Base-by-base conservation (phyloP, 1,284 basidiomycete species). In the Ganoderma boninense region DNA sequence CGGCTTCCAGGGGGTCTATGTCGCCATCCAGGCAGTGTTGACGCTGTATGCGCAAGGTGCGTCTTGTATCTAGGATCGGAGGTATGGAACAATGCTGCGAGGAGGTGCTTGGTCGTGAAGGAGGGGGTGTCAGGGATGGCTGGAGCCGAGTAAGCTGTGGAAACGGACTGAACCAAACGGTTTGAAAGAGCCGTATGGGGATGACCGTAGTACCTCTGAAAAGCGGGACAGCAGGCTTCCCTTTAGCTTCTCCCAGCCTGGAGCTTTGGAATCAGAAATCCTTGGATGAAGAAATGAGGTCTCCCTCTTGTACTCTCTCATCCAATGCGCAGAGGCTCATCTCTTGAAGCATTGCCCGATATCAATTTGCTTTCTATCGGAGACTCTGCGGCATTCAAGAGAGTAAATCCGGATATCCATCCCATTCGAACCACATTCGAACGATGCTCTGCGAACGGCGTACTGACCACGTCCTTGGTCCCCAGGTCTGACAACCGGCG, bases 1-100 rank as follows among this genome's bases (percentile, higher is more conserved):
- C 81, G 96, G 96, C 6, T 98, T 99, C 79, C 92, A 92, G 29
- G 95, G 96, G 0, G 96, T 99, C 69, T 99, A 99, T 81, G 92
- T 99, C 1, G 97, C 97, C 29, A 99, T 99, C 76, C 98, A 99
- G 86, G 98, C 97, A 4, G 98, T 99, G 59, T 85, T 99, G 80
- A 99, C 98, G 10, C 87, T 99, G 18, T 99, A 99, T 81, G 97
- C 97, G 16, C 97, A 99, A 87, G 97, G 97, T 97, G 75, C 71
- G 92, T 85, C 35, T 54, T 32, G 38, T 42, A 29, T 29, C 26
- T 57, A 11, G 13, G 20, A 18, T n/a, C 38, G 18, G 56, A 26
- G 10, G 64, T 13, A 57, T 42, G 56, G n/a, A 23, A 11, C 4
- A 49, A 13, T 29, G 35, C 26, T 35, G 16, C 11, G 2, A n/a